Evolutionary conservation across 805 yeast genomes (phyloP), one percentile per base, ranked within the genome.

Genomic region (Ogataea methylovora): DNA sequence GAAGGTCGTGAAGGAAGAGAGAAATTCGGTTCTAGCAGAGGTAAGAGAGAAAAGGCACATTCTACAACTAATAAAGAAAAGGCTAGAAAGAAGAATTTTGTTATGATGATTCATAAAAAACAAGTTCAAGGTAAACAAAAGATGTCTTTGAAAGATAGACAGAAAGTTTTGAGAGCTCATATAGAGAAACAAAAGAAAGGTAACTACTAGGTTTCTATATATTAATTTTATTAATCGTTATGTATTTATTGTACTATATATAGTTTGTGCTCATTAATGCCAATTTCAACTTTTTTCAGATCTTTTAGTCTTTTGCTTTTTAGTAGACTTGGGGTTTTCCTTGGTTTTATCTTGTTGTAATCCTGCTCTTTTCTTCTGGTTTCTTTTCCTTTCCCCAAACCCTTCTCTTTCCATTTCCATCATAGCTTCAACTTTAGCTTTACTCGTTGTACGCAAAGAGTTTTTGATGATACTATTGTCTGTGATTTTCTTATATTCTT

Each of bases 51-150:
- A 40, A 81, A 77, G 17, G 71, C 72, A 36, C 97, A 82, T 55
- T 84, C 95, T 20, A 88, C 97, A 9, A 92, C 99, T 2, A 92
- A 92, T 60, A 78, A 77, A 61, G 97, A 94, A 63, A 92, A 92
- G 75, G 94, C 87, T 17, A 75, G 97, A 60, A 86, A 86, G 86
- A 92, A 92, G 95, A 92, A 92, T 63, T 92, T 87, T 55, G 90
- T 92, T 56, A 92, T 92, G 99, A 84, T 84, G 90, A 84, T 92
- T 48, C 99, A 92, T 62, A 92, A 90, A 66, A 77, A 77, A 51
- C 79, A 84, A 33, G 97, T 92, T 26, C 94, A 84, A 60, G 97
- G 97, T 43, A 92, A 92, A 61, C 88, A 82, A 43, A 84, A 80
- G 63, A 69, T 82, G 71, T 84, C 96, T 37, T 67, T 92, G 49